Evolutionary conservation across 345 rosid species (phyloP), one percentile per base, ranked within the genome.

Genomic region (Rubroshorea leprosula): DNA sequence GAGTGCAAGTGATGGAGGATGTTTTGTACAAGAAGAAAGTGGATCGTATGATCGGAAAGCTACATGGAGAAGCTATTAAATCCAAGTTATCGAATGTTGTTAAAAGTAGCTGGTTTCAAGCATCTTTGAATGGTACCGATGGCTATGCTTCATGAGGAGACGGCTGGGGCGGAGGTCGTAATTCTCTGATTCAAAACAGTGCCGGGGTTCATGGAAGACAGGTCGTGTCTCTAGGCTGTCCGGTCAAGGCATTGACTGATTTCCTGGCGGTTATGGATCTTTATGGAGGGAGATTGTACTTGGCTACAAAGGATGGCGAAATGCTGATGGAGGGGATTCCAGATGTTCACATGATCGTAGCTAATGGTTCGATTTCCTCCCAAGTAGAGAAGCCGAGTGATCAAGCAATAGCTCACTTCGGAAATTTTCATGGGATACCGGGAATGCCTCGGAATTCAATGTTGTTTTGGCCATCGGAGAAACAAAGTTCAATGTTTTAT

Each of bases 21-120:
- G 24, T 20, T 18, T 80, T 78, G 70, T 80, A 76, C 59, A 74
- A 49, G 41, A 86, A 80, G 51, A 46, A 54, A 0, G 82, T 68
- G 20, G 57, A 78, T 19, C 52, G 21, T 9, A 5, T 6, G 35
- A 69, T 82, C 0, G 89, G 89, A 22, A 59, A 55, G 19, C 62
- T 57, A 16, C 49, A 65, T 0, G 83, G 83, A 24, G 67, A 57
- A 31, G 69, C 82, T 10, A 18, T 64, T 11, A 19, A 9, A 55
- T 31, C 56, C 49, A 25, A 23, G 0, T 35, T 70, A 8, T 35
- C 48, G 26, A 23, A 41, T 4, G 25, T 5, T 4, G 16, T 21
- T 6, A 72, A 70, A 21, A 41, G 70, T 0, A 68, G 69, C 13
- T 78, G 76, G 86, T 68, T 78, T 48, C 64, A 38, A 31, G 65